phyloP scores from a whole-genome alignment of 305 asterid species.

The Fraxinus dipetala region DNA sequence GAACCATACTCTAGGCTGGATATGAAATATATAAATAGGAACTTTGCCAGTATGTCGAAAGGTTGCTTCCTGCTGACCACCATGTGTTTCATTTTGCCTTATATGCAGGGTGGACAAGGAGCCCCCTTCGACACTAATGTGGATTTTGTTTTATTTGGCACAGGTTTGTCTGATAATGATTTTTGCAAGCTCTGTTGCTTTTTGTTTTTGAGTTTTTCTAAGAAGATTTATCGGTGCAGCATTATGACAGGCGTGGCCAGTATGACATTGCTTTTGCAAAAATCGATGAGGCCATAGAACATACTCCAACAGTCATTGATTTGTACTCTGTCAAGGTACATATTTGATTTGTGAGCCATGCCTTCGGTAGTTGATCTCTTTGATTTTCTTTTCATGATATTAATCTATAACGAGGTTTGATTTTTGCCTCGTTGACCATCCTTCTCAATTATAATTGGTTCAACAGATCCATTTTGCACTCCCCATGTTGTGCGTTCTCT shows the following conservation, averaged over 20 bases:
- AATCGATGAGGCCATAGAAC: slow-evolving; percentile 91
- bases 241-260: slow-evolving; percentile 81
- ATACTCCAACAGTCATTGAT: slow-evolving; percentile 97
- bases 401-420: neutral
- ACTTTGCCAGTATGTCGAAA: slow-evolving; percentile 10
- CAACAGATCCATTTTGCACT: slow-evolving; percentile 7
- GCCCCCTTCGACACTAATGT: slow-evolving; percentile 93
- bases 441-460: slow-evolving; percentile 9
- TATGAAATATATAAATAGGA: slow-evolving; percentile 2
- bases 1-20: neutral
- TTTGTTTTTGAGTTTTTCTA: slow-evolving; percentile 21
- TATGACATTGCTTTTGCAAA: slow-evolving; percentile 70
- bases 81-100: slow-evolving; percentile 22
- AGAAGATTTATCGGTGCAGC: slow-evolving; percentile 57
- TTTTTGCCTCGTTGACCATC: neutral
- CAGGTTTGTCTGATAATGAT: slow-evolving; percentile 56
- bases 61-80: slow-evolving; percentile 17
- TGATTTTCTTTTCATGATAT: neutral
- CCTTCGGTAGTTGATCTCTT: slow-evolving; percentile 12
- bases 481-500: neutral
- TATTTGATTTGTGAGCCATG: neutral
- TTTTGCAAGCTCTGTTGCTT: slow-evolving; percentile 11
- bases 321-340: slow-evolving; percentile 89
- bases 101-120: slow-evolving; percentile 69
- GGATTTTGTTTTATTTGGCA: slow-evolving; percentile 91